A percentile compares a stretch with the other conserved stretches of the same genome.
These are phyloP conservation scores for Mycena galopus DNA, from an alignment of 768 basidiomycete genomes.

Conservation along the genomic window DNA sequence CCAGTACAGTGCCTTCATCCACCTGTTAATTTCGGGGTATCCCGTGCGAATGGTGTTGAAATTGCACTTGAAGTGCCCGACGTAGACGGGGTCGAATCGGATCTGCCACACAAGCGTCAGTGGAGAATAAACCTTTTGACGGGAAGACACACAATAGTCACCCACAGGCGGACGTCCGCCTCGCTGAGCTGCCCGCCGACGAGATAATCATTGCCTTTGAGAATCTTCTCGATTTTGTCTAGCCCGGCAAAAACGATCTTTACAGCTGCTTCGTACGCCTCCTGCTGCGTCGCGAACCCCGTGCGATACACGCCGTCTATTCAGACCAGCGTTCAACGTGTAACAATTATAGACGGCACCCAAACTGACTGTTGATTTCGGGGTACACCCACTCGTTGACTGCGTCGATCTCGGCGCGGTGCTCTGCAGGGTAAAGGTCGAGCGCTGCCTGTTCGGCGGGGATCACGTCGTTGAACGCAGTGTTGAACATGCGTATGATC, in stretches of 20 bases:
- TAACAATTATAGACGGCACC: neutral
- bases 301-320: slow-evolving; percentile 89
- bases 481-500: slow-evolving; percentile 95
- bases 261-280: slow-evolving; percentile 86
- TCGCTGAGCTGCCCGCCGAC: slow-evolving; percentile 88
- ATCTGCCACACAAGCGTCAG: slow-evolving; percentile 56
- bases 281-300: slow-evolving; percentile 87
- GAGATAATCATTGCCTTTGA: slow-evolving; percentile 86
- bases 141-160: slow-evolving; percentile 86
- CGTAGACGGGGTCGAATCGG: slow-evolving; percentile 92
- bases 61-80: slow-evolving; percentile 96
- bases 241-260: slow-evolving; percentile 80
- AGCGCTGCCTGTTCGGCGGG: slow-evolving; percentile 66
- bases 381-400: slow-evolving; percentile 91
- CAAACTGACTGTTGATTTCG: slow-evolving; percentile 79
- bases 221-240: slow-evolving; percentile 82
- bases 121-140: neutral
- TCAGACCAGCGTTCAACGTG: neutral
- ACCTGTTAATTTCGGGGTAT: slow-evolving; percentile 87
- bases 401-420: slow-evolving; percentile 83
- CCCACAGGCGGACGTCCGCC: slow-evolving; percentile 88
- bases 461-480: slow-evolving; percentile 81
- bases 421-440: slow-evolving; percentile 38
- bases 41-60: slow-evolving; percentile 85
- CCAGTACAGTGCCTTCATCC: slow-evolving; percentile 90